Evolutionary conservation across 106 monocot genomes (phyloP), one percentile per base, ranked within the genome.

Genomic region (Dioscorea zingiberensis): DNA sequence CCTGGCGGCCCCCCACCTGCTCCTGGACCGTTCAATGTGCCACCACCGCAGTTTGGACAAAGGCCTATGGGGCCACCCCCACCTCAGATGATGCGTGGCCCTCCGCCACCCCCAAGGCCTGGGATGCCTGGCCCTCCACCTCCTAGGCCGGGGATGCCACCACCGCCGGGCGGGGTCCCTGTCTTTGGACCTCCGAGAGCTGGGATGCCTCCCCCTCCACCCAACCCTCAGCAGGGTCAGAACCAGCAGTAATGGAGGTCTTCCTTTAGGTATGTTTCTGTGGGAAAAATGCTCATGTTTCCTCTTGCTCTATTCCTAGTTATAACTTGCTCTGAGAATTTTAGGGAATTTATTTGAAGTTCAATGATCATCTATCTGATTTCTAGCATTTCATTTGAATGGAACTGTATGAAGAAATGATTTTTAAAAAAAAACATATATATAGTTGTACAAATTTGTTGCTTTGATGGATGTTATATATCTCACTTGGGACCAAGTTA

Each of bases 81-180:
- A 2, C 83, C 80, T 13, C 79, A 77, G 76, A 80, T 85, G 83
- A 85, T 84, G 69, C 69, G 86, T 28, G 83, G 83, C 28, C 80
- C 77, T 4, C 73, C 76, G 18, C 78, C 72, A 10, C 80, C 75
- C 26, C 60, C n/a, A 30, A 60, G 45, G 32, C 51, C 51, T 51
- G 51, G 51, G 1, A 51, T 51, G 51, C 51, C 51, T 1, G 18
- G 18, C 7, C 77, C 74, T 0, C 56, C 79, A 0, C 89, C 94
- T 2, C 82, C 80, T 9, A 81, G 94, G 48, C 90, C 94, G 0
- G 94, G 94, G 46, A 94, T 94, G 94, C 86, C 86, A 4, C 88
- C 83, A 0, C 86, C 89, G 21, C 86, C 83, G 10, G 83, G 78
- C 32, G 84, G 81, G 17, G 65, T 86, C 56, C 83, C 83, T 1